Evolutionary conservation across 2,329 filamentous ascomycete species (phyloP), one percentile per base, ranked within the genome.

Genomic region (Fusarium austroafricanum): DNA sequence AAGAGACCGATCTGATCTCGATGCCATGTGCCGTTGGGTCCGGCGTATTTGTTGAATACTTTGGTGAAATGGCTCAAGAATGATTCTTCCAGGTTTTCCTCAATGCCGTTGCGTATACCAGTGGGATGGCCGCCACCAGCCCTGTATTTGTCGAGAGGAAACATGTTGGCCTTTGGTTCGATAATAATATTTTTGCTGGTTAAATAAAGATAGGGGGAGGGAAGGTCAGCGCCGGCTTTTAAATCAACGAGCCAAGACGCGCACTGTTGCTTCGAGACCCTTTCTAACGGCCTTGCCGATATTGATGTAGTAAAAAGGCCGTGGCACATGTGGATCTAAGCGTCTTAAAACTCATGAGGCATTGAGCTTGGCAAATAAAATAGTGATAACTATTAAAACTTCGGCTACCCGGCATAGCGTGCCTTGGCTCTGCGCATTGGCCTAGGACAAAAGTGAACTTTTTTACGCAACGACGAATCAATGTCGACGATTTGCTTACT

Each of bases 21-120:
- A 5, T 28, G 17, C 47, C 59, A 62, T 9, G 35, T 55, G 0
- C 56, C 42, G 12, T 62, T 45, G 2, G 56, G 15, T 0, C 37
- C 29, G 0, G 59, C 56, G 21, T 62, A 62, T 7, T 43, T 62
- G 29, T 62, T 61, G 29, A 62, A 62, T 1, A 62, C 3, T 2
- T 61, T 35, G 0, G 56, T 21, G 14, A 46, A 55, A 3, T 61
- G 42, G 5, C 35, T 47, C 2, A 62, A 23, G 2, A 62, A 47
- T 5, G 47, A 62, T 1, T 62, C 59, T 11, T 62, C 59, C 0
- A 62, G 35, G 2, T 33, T 55, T 17, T 62, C 59, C 4, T 62
- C 47, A 0, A 62, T 62, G 6, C 59, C 57, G 12, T 42, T 61
- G 12, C 57, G 59, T 1, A 61, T 47, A 2, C 59, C 40, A 1